phyloP scores from a whole-genome alignment of 2,329 filamentous ascomycete species.

The Cladophialophora yegresii region DNA sequence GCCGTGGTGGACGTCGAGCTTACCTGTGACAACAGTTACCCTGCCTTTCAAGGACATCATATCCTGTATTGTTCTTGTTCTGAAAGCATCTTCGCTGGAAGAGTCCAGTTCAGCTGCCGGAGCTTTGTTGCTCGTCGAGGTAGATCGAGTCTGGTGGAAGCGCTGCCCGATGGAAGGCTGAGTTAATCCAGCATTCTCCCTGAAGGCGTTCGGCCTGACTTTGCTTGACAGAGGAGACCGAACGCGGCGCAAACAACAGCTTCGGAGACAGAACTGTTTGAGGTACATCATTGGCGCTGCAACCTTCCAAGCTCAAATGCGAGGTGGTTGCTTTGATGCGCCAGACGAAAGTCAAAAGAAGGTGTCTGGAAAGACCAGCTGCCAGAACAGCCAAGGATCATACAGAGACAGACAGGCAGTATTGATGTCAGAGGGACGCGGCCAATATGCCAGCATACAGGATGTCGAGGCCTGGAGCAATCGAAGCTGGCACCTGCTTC shows the following conservation, averaged over 20 bases:
- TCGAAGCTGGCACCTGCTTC: background rate
- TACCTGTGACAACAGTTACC: conserved; percentile 50
- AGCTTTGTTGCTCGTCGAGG: conserved; percentile 11
- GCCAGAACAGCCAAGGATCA: background rate
- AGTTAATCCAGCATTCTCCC: background rate
- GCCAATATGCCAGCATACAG: background rate
- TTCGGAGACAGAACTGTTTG: background rate
- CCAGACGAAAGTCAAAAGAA: background rate
- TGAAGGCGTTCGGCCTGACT: background rate
- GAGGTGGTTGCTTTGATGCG: background rate
- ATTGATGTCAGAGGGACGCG: background rate
- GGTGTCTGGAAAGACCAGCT: background rate
- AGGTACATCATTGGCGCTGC: background rate
- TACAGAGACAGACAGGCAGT: background rate
- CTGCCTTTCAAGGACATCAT: conserved; percentile 52
- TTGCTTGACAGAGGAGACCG: background rate
- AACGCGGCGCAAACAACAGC: background rate
- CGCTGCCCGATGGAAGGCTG: background rate
- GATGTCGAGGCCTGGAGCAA: background rate
- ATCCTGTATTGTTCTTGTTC: conserved; percentile 34
- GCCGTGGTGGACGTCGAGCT: too few species aligned
- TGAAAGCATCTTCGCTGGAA: conserved; percentile 15
- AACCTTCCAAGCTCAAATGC: background rate
- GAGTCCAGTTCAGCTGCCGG: conserved; percentile 6
- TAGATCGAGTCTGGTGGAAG: conserved; percentile 1